Evolutionary conservation across 1,284 basidiomycete species (phyloP), one percentile per base, ranked within the genome.

Genomic region (Earliella scabrosa): DNA sequence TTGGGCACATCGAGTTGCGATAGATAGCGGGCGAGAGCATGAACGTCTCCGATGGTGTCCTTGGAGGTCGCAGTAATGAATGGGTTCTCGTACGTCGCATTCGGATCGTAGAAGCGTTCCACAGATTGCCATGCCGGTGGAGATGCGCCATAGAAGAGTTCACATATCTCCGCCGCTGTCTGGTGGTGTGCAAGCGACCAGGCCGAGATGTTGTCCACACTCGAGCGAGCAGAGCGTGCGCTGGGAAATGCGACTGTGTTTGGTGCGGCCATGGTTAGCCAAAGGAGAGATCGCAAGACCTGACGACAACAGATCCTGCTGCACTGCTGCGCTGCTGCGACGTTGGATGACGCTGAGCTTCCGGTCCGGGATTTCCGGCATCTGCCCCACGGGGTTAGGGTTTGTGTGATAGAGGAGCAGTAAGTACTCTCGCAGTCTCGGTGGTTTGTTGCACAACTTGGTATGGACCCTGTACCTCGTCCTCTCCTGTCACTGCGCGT

Each of bases 1-100:
- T 78, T 75, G 21, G 89, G 86, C n/a, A 88, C 74, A 64, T 89
- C 81, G 26, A 91, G 66, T 11, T 78, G 72, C 48, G 82, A 81
- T 31, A 88, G 71, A 38, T 81, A 81, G 20, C 76, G 79, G 8
- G 84, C 80, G 50, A 90, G 75, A 29, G 76, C 68, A 63, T 88
- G 81, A 16, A 91, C 85, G 64, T 90, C 87, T 44, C 82, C 76
- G 56, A 91, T 88, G 45, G 88, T 75, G 35, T 82, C 77, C 44
- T 86, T 83, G 26, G 88, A 88, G 2, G 83, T 87, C 40, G 88
- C 87, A 26, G 87, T 90, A 32, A 91, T 66, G 59, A 88, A 68
- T 4, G 88, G 89, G 65, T 90, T 91, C 71, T 91, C 88, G 65
- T 91, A 91, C 58, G 85, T 79, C 53, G 88, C 88, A 69, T 81